phyloP scores from a whole-genome alignment of 441 rosid species.

The Erodium chrysanthum region DNA sequence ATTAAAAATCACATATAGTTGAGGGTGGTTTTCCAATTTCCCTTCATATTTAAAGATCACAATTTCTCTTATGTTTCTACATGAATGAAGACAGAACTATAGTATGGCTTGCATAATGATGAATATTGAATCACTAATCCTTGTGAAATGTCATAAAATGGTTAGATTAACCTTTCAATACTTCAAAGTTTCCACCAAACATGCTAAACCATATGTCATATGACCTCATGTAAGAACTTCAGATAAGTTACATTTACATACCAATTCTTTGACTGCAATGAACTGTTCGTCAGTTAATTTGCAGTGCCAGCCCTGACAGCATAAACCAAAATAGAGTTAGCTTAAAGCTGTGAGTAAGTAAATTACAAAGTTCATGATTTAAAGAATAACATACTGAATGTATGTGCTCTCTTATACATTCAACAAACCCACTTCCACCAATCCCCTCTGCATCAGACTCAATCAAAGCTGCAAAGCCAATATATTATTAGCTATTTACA shows the following conservation, averaged over 20 bases:
- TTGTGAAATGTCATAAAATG: not conserved
- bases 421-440: conserved; percentile 98
- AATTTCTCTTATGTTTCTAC: not conserved
- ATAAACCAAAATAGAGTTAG: conserved; percentile 32
- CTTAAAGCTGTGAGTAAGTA: conserved; percentile 17
- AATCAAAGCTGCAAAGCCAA: conserved; percentile 66
- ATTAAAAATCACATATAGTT: no score
- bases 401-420: conserved; percentile 96
- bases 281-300: conserved; percentile 88
- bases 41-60: not conserved
- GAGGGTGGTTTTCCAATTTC: no score
- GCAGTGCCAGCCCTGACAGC: conserved; percentile 82
- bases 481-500: conserved; percentile 20
- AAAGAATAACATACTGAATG: conserved; percentile 50
- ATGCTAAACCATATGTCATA: not conserved
- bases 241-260: conserved; percentile 29
- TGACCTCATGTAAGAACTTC: not conserved
- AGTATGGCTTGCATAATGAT: not conserved
- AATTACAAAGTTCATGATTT: conserved; percentile 14
- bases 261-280: conserved; percentile 98
- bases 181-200: not conserved
- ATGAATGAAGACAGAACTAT: not conserved
- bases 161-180: not conserved
- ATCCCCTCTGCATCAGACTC: conserved; percentile 99
- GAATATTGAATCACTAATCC: not conserved